Conservation (phyloP, 768 basidiomycete genomes). For the Rhodotorula kratochvilovae region DNA sequence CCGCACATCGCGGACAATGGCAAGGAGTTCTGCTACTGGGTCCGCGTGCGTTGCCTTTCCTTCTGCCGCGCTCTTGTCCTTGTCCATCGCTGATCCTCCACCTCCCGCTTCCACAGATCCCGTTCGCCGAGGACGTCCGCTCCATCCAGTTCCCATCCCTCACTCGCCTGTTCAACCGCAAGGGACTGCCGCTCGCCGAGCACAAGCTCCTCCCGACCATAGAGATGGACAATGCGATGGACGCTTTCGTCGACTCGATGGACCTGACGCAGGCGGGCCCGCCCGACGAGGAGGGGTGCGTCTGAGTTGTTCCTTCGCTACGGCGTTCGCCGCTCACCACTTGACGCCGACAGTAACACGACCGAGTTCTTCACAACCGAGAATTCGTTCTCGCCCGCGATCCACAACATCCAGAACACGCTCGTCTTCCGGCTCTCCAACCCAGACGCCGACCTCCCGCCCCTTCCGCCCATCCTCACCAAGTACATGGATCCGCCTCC, state of each 20-base stretch:
- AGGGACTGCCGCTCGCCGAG: conserved; percentile 65
- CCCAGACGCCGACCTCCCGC: conserved; percentile 65
- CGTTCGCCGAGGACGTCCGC: conserved; percentile 89
- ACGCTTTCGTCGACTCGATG: conserved; percentile 79
- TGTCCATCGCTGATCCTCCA: neutral
- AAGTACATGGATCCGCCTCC: conserved; percentile 79
- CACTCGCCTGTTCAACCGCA: conserved; percentile 65
- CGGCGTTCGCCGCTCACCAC: neutral
- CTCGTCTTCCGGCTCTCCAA: conserved; percentile 73
- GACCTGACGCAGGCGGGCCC: conserved; percentile 71
- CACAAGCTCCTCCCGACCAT: conserved; percentile 81
- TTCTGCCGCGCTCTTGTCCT: too few species aligned
- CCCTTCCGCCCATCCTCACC: conserved; percentile 75
- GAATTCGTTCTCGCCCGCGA: conserved; percentile 77
- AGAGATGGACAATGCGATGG: conserved; percentile 75
- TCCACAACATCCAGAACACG: conserved; percentile 89
- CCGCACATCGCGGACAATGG: conserved; percentile 48
- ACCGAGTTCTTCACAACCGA: conserved; percentile 71
- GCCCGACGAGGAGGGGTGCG: conserved; percentile 53
- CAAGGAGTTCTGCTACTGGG: conserved; percentile 78
- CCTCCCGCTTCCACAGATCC: conserved; percentile 56
- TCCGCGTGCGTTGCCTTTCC: conserved; percentile 59
- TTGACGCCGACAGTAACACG: conserved; percentile 52
- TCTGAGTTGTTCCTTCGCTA: neutral
- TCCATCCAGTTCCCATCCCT: conserved; percentile 82